Evolutionary conservation across 2,329 filamentous ascomycete species (phyloP), one percentile per base, ranked within the genome.

Genomic region (Xylaria sp.): DNA sequence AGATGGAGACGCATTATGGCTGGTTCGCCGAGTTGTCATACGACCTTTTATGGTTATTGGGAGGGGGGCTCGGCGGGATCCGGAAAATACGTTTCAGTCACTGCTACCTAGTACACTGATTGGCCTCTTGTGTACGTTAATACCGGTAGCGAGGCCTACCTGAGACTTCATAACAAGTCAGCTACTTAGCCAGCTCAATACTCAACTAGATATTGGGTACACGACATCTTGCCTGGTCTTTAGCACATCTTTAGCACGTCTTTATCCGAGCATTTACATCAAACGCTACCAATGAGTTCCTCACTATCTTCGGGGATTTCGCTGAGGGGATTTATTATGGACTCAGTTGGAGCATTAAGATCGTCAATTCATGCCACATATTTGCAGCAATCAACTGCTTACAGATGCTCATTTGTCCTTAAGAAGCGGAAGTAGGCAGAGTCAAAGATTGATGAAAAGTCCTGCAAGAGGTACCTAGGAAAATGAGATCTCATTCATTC

Each of bases 1-100:
- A 57, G 39, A 55, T 60, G 10, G 10, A 12, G 34, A 41, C 10
- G 56, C 61, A 18, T 32, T 68, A 65, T 37, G 34, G 34, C 34
- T 37, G 34, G 34, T 8, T 37, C 8, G 34, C 10, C 7, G 34
- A 10, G 8, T 37, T 51, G 56, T 50, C 39, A 50, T 58, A 46
- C 9, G 41, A 39, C 34, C 34, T 46, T 8, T 10, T 10, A 39
- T 39, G 60, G 50, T 12, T 12, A 25, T 44, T 34, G 60, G 34
- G 34, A 37, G 60, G 48, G 50, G 15, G 12, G 3, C 15, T 52
- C n/a, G 20, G 52, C 32, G 52, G 52, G 20, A 23, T 25, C 50
- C 50, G 4, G 51, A 41, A 55, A 55, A 52, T 28, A 52, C 37
- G 28, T 28, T 28, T 28, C 28, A 28, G 28, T 28, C 28, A 28